Percentiles rank a stretch among this genome's conserved stretches.
These are phyloP conservation scores for Teunomyces gatunensis DNA, from an alignment of 805 yeast genomes.

Conservation along the genomic window DNA sequence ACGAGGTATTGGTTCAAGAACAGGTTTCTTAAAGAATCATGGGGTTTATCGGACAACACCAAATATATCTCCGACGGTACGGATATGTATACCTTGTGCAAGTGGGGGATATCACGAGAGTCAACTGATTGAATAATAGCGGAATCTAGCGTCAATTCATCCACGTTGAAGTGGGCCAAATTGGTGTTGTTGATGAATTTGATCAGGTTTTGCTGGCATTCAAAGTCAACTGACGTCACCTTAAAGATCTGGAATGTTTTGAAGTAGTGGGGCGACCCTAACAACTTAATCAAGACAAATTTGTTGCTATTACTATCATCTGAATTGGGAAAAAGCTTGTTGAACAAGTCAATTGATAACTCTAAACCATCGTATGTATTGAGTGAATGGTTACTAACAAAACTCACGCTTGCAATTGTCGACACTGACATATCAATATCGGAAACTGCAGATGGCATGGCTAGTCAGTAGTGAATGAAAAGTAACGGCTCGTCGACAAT, in stretches of 20 bases:
- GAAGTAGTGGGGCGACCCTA: conserved; percentile 41
- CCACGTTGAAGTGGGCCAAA: conserved; percentile 30
- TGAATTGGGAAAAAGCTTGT: conserved; percentile 29
- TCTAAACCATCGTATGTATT: conserved; percentile 26
- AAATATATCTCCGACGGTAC: conserved; percentile 44
- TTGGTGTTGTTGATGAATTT: conserved; percentile 38
- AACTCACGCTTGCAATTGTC: conserved; percentile 27
- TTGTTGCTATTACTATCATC: conserved; percentile 7
- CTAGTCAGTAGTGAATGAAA: background rate
- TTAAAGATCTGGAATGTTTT: conserved; percentile 32
- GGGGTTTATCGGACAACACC: conserved; percentile 30
- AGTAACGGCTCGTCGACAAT: background rate
- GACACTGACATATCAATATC: conserved; percentile 15
- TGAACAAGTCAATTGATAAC: conserved; percentile 33
- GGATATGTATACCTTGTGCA: conserved; percentile 45
- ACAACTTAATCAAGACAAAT: conserved; percentile 33
- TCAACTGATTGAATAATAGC: conserved; percentile 38
- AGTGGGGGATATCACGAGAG: conserved; percentile 30
- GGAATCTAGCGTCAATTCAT: conserved; percentile 33
- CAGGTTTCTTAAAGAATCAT: conserved; percentile 31
- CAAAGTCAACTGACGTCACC: conserved; percentile 28
- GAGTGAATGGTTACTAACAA: conserved; percentile 28
- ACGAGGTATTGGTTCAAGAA: conserved; percentile 24
- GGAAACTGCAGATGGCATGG: conserved; percentile 16
- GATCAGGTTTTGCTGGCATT: conserved; percentile 27